These are phyloP conservation scores for Grigorovia transvaalensis DNA, from an alignment of 805 yeast species.

Conservation along the genomic window DNA sequence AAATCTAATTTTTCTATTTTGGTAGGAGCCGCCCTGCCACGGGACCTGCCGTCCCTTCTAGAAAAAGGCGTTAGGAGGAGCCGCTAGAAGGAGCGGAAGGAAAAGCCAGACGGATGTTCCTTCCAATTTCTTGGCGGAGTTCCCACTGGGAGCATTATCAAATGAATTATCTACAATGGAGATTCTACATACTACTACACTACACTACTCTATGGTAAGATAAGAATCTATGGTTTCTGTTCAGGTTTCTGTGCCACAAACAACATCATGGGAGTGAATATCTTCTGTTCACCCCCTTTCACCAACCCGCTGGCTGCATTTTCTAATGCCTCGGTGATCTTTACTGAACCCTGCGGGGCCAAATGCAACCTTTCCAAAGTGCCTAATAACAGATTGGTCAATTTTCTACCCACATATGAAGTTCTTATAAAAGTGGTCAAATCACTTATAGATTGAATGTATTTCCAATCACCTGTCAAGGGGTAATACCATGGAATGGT, in stretches of 20 bases:
- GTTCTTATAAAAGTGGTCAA: conserved; percentile 81
- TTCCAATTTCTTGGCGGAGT: too few relatives aligned
- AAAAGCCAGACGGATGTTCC: too few relatives aligned
- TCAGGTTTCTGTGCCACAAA: conserved; percentile 79
- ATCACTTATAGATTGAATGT: conserved; percentile 71
- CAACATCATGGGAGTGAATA: conserved; percentile 97
- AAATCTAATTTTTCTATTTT: too few relatives aligned
- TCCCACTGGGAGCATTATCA: too few relatives aligned
- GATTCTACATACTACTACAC: too few relatives aligned
- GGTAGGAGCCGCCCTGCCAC: too few relatives aligned
- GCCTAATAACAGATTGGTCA: conserved; percentile 74
- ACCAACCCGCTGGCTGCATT: conserved; percentile 95
- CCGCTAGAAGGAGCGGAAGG: too few relatives aligned
- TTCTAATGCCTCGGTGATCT: conserved; percentile 88
- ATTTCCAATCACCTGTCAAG: conserved; percentile 85
- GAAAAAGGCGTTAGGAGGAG: too few relatives aligned
- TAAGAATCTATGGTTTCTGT: too few relatives aligned
- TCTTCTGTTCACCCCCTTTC: conserved; percentile 78
- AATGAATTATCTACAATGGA: too few relatives aligned
- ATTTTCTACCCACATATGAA: conserved; percentile 69
- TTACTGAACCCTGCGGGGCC: conserved; percentile 86
- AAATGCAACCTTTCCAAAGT: conserved; percentile 74
- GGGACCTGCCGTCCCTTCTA: too few relatives aligned
- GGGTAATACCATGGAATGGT: conserved; percentile 97
- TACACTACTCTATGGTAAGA: too few relatives aligned